Evolutionary conservation across 2,329 filamentous ascomycete species (phyloP).

Genomic region (Davidsoniella australis): DNA sequence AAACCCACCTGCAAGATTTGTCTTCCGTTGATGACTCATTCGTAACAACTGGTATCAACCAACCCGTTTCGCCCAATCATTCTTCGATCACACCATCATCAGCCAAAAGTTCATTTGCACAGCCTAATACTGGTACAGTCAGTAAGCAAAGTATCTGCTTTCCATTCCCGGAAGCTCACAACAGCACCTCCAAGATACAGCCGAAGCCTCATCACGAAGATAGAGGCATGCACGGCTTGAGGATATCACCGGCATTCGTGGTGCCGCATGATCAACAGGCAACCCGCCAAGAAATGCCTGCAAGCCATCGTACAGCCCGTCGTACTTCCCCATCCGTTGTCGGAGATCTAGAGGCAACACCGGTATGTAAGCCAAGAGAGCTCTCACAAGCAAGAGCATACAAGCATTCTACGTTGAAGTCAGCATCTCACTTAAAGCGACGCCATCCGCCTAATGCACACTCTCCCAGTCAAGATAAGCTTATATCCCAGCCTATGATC

Average conservation of each 20-base stretch:
- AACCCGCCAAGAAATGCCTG: not conserved
- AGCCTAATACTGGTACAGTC: too few relatives aligned
- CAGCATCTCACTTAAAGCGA: not conserved
- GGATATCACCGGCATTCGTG: constrained; percentile 3
- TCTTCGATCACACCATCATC: too few relatives aligned
- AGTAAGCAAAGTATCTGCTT: not conserved
- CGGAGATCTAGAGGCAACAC: constrained; percentile 8
- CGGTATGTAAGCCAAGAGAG: not conserved
- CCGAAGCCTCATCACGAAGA: too few relatives aligned
- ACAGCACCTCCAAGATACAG: not conserved
- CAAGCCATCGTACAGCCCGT: too few relatives aligned
- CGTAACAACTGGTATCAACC: too few relatives aligned
- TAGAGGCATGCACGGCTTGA: not conserved
- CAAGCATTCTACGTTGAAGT: not conserved
- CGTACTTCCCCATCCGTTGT: constrained; percentile 5
- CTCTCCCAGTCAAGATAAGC: not conserved
- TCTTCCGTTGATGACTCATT: too few relatives aligned
- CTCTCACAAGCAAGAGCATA: not conserved
- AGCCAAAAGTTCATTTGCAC: too few relatives aligned
- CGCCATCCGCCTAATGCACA: not conserved
- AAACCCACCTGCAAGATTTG: too few relatives aligned
- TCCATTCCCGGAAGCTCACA: not conserved
- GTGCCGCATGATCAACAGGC: not conserved
- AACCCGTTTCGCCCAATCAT: too few relatives aligned
- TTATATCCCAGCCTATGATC: not conserved